phyloP scores from a whole-genome alignment of 345 rosid species.

The Eucalyptus curtisii region DNA sequence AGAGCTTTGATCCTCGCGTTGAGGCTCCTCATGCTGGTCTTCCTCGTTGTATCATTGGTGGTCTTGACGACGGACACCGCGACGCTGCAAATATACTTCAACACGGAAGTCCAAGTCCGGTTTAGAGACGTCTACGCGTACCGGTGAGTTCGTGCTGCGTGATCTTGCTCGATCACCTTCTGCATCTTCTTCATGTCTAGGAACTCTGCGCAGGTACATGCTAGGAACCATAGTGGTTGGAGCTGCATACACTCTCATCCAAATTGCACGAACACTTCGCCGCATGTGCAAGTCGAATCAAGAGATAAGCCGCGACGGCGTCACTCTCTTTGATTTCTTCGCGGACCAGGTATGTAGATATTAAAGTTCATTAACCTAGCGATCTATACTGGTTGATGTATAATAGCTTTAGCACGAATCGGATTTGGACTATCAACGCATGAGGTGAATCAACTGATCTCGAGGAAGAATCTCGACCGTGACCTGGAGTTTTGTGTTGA shows the following conservation, averaged over 20 bases:
- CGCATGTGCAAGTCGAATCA: not conserved
- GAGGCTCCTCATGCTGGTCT: not conserved
- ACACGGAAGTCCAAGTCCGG: not conserved
- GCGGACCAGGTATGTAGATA: constrained; percentile 4
- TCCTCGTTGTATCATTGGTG: not conserved
- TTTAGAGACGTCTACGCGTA: constrained; percentile 8
- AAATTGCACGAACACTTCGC: not conserved
- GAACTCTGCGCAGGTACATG: constrained; percentile 9
- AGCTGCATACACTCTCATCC: constrained; percentile 14
- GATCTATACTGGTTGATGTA: not conserved
- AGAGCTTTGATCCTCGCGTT: not conserved
- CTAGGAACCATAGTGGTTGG: constrained; percentile 13
- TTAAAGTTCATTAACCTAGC: not conserved
- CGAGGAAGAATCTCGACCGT: not conserved
- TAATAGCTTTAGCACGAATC: not conserved
- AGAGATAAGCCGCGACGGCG: not conserved
- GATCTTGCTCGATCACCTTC: not conserved
- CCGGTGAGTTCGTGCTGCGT: not conserved
- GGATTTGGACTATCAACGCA: not conserved
- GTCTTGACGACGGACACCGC: not conserved
- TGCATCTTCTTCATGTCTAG: not conserved
- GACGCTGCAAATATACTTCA: not conserved
- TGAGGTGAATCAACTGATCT: not conserved
- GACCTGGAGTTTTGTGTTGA: not conserved
- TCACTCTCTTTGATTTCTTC: constrained; percentile 8